phyloP scores from a whole-genome alignment of 2,329 filamentous ascomycete genomes.

The Trichoderma sp. region DNA sequence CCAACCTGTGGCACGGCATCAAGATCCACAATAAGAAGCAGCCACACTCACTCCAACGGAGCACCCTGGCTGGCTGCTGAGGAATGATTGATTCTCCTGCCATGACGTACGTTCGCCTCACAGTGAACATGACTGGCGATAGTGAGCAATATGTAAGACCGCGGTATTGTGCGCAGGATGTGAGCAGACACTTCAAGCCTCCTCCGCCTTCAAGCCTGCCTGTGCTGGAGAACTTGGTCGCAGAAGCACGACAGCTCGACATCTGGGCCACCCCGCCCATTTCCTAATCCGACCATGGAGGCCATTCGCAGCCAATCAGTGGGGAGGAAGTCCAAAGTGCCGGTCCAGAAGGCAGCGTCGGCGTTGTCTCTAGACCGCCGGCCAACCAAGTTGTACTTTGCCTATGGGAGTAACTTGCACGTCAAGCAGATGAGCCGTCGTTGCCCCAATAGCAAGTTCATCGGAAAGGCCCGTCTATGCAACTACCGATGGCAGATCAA shows the following conservation, averaged over 20 bases:
- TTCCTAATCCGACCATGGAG: slow-evolving; percentile 11
- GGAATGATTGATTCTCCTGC: not conserved
- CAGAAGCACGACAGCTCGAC: not conserved
- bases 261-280: not conserved
- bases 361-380: slow-evolving; percentile 22
- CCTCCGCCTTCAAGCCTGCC: not conserved
- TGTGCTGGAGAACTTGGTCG: not conserved
- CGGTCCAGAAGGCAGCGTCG: slow-evolving; percentile 18
- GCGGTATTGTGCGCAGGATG: not conserved
- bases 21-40: slow-evolving; percentile 11
- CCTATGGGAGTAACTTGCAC: slow-evolving; percentile 46
- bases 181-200: not conserved
- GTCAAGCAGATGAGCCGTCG: slow-evolving; percentile 43
- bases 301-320: slow-evolving; percentile 10
- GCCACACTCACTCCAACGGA: not conserved
- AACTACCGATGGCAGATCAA: slow-evolving; percentile 47
- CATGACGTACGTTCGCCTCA: not conserved
- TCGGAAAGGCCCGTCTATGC: slow-evolving; percentile 39
- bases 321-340: slow-evolving; percentile 1
- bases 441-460: slow-evolving; percentile 41
- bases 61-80: slow-evolving; percentile 10
- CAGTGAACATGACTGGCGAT: not conserved
- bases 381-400: slow-evolving; percentile 41
- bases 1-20: slow-evolving; percentile 22
- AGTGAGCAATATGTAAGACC: slow-evolving; percentile 12